Base-by-base conservation (phyloP, 2,329 filamentous ascomycete species). In the Teratosphaeria pseudoeucalypti region DNA sequence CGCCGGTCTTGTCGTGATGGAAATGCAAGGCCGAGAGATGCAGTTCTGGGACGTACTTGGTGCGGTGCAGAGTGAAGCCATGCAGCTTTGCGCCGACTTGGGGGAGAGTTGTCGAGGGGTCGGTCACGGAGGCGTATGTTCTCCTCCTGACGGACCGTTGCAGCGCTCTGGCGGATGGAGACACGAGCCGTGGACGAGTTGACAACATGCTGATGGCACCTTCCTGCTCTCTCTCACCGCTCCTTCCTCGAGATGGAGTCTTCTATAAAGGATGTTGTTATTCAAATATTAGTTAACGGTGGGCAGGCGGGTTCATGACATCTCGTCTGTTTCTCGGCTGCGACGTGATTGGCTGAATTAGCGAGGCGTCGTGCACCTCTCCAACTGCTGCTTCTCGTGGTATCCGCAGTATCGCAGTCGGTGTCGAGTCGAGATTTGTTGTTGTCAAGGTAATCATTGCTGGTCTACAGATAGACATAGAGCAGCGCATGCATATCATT, bases 1-100 rank as follows among this genome's bases (percentile, higher is more conserved):
- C 94, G 61, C 92, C 90, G 0, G 94, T 99, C 79, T 92, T 92
- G 77, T 97, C 89, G 73, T 99, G 94, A 70, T 89, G 86, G 63
- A 99, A 82, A 64, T 95, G 89, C 57, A 97, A 76, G 5, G 94
- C 94, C 1, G 92, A 95, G 70, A 99, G 77, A 74, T 97, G 89
- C 55, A 97, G 83, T 78, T 99, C 94, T 0, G 92, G 90, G 2
- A 99, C 89, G 76, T 95, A 89, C 77, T 96, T 95, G 62, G 88
- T 84, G 62, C 92, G 85, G 69, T 92, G 80, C 58, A 99, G 79
- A 0, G 92, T 96, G 77, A 99, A 99, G 70, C 94, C 94, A 74
- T 97, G 89, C 49, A 97, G 82, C 75, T 89, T 87, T 71, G 92
- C 87, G 70, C 94, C 94, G 1, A 88, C 82, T 63, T 84, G 85